These are phyloP conservation scores for Zasmidium citrigriseum DNA, from an alignment of 2,329 filamentous ascomycete genomes.

Conservation along the genomic window DNA sequence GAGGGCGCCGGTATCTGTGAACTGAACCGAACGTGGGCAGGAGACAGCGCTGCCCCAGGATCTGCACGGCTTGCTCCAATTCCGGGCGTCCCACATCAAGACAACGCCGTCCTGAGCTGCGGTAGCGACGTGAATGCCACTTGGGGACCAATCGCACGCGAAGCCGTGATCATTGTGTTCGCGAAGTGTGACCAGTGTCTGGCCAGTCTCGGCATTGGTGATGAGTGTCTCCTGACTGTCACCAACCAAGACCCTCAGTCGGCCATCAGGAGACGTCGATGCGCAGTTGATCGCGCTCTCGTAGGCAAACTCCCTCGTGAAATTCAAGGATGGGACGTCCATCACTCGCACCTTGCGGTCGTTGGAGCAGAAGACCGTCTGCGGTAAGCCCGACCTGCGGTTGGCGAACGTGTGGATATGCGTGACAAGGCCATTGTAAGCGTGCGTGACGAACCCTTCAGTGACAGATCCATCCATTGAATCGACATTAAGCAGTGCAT, in stretches of 20 bases:
- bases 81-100: conserved; percentile 75
- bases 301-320: conserved; percentile 59
- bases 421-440: conserved; percentile 58
- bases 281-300: conserved; percentile 70
- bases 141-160: conserved; percentile 76
- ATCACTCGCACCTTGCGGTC: conserved; percentile 57
- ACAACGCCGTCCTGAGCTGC: conserved; percentile 74
- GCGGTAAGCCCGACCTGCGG: conserved; percentile 48
- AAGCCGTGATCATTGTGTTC: conserved; percentile 69
- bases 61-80: conserved; percentile 59
- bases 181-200: conserved; percentile 55
- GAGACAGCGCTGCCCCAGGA: conserved; percentile 67
- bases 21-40: conserved; percentile 67
- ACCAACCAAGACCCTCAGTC: conserved; percentile 72
- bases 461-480: conserved; percentile 31
- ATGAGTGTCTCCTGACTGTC: conserved; percentile 68
- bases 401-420: conserved; percentile 56
- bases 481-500: conserved; percentile 45
- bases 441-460: conserved; percentile 51
- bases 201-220: conserved; percentile 64
- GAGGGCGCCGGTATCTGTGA: conserved; percentile 71
- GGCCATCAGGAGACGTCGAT: conserved; percentile 69
- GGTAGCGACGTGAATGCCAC: conserved; percentile 74
- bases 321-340: conserved; percentile 58
- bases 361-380: conserved; percentile 60